These are phyloP conservation scores for Syzygium grande DNA, from an alignment of 345 rosid genomes.

Conservation along the genomic window DNA sequence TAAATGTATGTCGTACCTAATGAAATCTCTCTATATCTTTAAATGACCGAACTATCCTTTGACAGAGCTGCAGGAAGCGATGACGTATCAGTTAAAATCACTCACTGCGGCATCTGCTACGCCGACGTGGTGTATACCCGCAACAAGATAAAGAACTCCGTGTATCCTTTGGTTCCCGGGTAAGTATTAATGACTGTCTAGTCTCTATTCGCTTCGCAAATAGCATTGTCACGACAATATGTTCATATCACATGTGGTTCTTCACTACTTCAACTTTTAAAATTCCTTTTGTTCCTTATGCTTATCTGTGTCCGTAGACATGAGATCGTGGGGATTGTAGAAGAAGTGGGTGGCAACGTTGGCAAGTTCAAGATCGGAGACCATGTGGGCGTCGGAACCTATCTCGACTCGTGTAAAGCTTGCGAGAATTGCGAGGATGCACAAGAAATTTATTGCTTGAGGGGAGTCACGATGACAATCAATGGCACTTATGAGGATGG, in stretches of 20 bases:
- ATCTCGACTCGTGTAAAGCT: conserved; percentile 3
- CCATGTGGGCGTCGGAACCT: conserved; percentile 1
- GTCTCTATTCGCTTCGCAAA: neutral
- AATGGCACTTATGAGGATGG: conserved; percentile 28
- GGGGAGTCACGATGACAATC: conserved; percentile 13
- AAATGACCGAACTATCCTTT: neutral
- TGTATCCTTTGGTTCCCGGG: conserved; percentile 4
- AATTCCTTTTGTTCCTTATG: neutral
- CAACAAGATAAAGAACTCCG: neutral
- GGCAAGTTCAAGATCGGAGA: conserved; percentile 1
- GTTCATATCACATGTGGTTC: neutral
- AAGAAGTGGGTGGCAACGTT: neutral
- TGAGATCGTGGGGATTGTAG: conserved; percentile 6
- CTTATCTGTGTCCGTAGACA: neutral
- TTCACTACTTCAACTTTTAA: neutral
- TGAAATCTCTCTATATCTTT: neutral
- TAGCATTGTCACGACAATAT: neutral
- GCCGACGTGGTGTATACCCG: neutral
- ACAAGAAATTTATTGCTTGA: conserved; percentile 13
- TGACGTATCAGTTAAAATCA: neutral
- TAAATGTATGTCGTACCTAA: neutral
- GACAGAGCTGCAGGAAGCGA: neutral
- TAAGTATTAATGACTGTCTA: neutral
- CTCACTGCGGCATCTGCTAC: conserved; percentile 1
- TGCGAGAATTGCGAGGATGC: conserved; percentile 19